Percentiles rank a stretch among this genome's conserved stretches.
These are phyloP conservation scores for Santalum album DNA, from an alignment of 164 flowering plant species.

Conservation along the genomic window DNA sequence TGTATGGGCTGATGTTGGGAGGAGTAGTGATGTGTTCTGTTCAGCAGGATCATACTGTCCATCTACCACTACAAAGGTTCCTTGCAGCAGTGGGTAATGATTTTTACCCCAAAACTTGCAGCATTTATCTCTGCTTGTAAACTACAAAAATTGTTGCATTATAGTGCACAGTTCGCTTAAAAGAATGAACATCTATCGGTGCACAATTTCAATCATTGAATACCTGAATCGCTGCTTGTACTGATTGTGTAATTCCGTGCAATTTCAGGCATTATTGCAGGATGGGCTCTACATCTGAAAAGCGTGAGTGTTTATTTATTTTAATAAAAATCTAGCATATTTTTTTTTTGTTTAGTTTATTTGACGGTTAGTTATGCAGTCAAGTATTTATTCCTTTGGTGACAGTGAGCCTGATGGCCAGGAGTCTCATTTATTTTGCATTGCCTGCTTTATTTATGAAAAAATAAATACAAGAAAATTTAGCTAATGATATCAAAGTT, in stretches of 20 bases:
- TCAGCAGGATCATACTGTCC: conserved; percentile 4
- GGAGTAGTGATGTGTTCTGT: background rate
- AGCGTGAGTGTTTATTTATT: background rate
- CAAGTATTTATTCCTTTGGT: background rate
- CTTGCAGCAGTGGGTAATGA: background rate
- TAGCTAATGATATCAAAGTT: too few relatives aligned
- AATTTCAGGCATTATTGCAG: conserved; percentile 2
- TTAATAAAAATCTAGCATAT: too few relatives aligned
- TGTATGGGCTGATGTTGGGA: conserved; percentile 1
- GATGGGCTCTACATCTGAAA: background rate
- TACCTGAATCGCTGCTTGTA: background rate
- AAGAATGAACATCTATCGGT: background rate
- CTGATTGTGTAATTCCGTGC: background rate
- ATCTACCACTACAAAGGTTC: conserved; percentile 5
- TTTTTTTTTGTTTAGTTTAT: too few relatives aligned
- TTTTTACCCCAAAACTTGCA: background rate
- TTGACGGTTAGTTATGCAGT: background rate
- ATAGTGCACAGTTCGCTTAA: background rate
- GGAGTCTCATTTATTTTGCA: too few relatives aligned
- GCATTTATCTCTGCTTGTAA: background rate
- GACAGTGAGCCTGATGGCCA: too few relatives aligned
- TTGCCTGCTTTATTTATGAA: too few relatives aligned
- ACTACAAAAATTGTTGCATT: background rate
- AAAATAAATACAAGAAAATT: too few relatives aligned
- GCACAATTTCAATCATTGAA: background rate